Evolutionary conservation across 83 land plant genomes (phyloP), one percentile per base, ranked within the genome.

Genomic region (Diphasiastrum complanatum): DNA sequence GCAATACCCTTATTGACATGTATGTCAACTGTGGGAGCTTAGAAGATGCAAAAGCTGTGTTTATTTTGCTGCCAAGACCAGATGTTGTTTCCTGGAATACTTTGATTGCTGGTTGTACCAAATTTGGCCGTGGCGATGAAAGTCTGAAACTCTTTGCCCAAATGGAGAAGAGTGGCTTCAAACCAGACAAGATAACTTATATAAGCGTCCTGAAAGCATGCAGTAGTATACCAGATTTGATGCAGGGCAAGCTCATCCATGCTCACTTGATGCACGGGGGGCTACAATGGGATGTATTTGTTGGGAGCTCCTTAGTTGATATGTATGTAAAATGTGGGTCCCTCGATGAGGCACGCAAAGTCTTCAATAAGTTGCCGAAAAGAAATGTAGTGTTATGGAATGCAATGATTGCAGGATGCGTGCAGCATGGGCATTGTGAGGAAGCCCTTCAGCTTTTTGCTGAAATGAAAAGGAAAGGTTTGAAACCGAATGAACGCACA

Each of bases 1-100:
- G 14, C 28, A 41, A 41, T 66, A 34, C 85, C 37, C 69, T 84
- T 8, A 33, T 84, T 4, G 88, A 84, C 65, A 78, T 81, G 88
- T 74, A 84, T 70, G 79, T 78, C 18, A 84, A 81, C 40, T 81
- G 85, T 57, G 85, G 82, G 10, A 75, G 65, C 19, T 36, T 78
- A 67, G 1, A 16, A 45, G 32, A 43, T 27, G 60, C 72, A 68
- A 33, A 61, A 64, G 24, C 34, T 57, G 41, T 72, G 45, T 77
- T 73, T 47, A 28, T 23, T 6, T 32, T 45, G 29, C 72, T 81
- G 72, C 70, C 79, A n/a, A 33, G 40, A 8, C 45, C 58, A 23
- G 77, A 84, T 79, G 19, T 81, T 16, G 41, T 78, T 19, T 45
- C 77, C 2, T 81, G 72, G 68, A 75, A 68, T 61, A 56, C 79